Conservation (phyloP, 345 rosid genomes). For the Fremontodendron californicum region DNA sequence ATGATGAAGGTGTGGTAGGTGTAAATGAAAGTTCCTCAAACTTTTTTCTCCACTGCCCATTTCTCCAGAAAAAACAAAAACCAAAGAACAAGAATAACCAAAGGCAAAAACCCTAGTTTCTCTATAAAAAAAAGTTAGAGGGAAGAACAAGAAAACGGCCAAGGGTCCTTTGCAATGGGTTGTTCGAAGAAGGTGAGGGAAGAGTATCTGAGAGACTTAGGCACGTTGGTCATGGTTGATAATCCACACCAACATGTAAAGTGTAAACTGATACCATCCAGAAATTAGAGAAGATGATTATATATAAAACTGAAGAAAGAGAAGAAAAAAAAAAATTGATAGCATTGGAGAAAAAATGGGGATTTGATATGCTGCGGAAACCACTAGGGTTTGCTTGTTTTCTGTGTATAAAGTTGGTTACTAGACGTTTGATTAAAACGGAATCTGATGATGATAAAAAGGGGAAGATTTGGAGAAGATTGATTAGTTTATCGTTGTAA, state of each 20-base stretch:
- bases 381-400: neutral
- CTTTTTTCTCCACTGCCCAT: slow-evolving; percentile 46
- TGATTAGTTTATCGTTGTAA: neutral
- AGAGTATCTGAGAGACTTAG: slow-evolving; percentile 29
- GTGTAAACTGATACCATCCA: slow-evolving; percentile 22
- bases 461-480: neutral
- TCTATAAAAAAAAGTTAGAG: slow-evolving; percentile 17
- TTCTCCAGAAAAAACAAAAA: neutral
- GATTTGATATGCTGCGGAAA: slow-evolving; percentile 5
- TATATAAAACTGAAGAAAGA: neutral
- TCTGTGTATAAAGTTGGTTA: slow-evolving; percentile 1
- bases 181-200: slow-evolving; percentile 26
- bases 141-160: slow-evolving; percentile 33
- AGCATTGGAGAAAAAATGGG: neutral
- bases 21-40: neutral
- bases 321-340: neutral
- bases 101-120: neutral
- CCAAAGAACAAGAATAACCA: neutral
- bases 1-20: slow-evolving; percentile 1
- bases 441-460: neutral
- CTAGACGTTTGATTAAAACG: slow-evolving; percentile 18
- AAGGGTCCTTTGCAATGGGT: slow-evolving; percentile 25
- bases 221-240: slow-evolving; percentile 38
- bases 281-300: neutral
- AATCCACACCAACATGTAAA: slow-evolving; percentile 7